These are phyloP conservation scores for Hypoxylon sp. DNA, from an alignment of 2,329 filamentous ascomycete species.

Conservation along the genomic window DNA sequence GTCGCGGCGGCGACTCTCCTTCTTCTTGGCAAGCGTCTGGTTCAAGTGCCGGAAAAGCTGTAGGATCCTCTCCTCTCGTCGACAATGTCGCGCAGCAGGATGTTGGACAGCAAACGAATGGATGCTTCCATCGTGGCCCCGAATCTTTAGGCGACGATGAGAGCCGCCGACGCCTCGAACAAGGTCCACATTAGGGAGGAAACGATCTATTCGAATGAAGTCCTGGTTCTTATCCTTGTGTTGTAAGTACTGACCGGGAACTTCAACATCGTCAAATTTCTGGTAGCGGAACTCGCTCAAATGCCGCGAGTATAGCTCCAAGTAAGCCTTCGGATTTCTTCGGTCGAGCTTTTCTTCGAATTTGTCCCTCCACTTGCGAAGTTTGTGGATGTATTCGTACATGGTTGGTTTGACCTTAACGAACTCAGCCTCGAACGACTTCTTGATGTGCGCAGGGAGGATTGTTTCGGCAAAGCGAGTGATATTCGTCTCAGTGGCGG, in stretches of 20 bases:
- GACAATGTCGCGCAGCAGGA: conserved; percentile 90
- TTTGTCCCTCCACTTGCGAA: conserved; percentile 95
- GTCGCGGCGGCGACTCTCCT: conserved; percentile 93
- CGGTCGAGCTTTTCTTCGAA: conserved; percentile 98
- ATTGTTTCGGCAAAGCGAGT: conserved; percentile 97
- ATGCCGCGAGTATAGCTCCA: conserved; percentile 90
- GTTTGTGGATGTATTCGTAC: conserved; percentile 98
- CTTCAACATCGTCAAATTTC: conserved; percentile 98
- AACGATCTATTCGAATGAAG: conserved; percentile 96
- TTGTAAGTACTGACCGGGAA: conserved; percentile 95
- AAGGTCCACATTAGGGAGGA: conserved; percentile 93
- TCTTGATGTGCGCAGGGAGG: conserved; percentile 92
- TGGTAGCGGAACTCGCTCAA: conserved; percentile 97
- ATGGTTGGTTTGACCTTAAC: conserved; percentile 95
- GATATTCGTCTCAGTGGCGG: conserved; percentile 95
- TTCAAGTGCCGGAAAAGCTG: conserved; percentile 99
- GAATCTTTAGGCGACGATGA: conserved; percentile 93
- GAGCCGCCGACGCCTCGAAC: conserved; percentile 92
- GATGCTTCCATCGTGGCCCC: conserved; percentile 96
- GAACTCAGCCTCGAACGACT: conserved; percentile 98
- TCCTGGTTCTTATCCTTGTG: conserved; percentile 99
- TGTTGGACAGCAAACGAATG: conserved; percentile 98
- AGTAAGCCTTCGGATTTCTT: conserved; percentile 77
- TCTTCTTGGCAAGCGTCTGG: conserved; percentile 89
- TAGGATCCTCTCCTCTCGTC: conserved; percentile 93